Conservation (phyloP, 352 stramenopile species). For the Pythium utonaiense region DNA sequence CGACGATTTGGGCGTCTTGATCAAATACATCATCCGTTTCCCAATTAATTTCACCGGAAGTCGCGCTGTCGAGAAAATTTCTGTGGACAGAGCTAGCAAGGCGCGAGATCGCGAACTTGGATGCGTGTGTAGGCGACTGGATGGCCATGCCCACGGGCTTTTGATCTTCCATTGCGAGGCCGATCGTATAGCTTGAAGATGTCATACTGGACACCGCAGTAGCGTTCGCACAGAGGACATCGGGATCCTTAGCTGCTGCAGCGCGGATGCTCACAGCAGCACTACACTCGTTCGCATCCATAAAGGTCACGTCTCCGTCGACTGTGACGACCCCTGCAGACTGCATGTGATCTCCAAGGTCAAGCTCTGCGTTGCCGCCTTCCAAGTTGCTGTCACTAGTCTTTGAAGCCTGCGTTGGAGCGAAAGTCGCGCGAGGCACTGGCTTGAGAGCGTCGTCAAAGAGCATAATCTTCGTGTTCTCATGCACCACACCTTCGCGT, state of each 20-base stretch:
- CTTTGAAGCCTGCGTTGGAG: neutral
- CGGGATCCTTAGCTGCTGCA: neutral
- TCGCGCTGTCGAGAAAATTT: conserved; percentile 15
- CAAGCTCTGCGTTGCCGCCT: neutral
- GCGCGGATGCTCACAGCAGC: neutral
- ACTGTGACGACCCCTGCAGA: neutral
- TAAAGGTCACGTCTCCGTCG: neutral
- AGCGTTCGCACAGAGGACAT: conserved; percentile 9
- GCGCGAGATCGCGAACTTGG: conserved; percentile 4
- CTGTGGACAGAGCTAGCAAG: conserved; percentile 1
- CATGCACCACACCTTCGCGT: neutral
- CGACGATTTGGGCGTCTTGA: conserved; percentile 1
- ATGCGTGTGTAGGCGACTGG: neutral
- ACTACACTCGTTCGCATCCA: neutral
- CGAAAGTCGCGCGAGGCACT: too few species aligned
- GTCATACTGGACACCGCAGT: neutral
- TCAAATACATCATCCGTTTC: neutral
- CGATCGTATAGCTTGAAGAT: neutral
- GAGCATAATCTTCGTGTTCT: neutral
- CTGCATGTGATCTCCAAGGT: too few species aligned
- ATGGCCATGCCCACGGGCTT: conserved; percentile 15
- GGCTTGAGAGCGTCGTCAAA: neutral
- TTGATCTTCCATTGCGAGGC: neutral
- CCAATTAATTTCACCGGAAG: conserved; percentile 2
- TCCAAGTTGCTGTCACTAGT: neutral